These are phyloP conservation scores for Plectosphaerella cucumerina DNA, from an alignment of 2,329 filamentous ascomycete genomes.

Conservation along the genomic window DNA sequence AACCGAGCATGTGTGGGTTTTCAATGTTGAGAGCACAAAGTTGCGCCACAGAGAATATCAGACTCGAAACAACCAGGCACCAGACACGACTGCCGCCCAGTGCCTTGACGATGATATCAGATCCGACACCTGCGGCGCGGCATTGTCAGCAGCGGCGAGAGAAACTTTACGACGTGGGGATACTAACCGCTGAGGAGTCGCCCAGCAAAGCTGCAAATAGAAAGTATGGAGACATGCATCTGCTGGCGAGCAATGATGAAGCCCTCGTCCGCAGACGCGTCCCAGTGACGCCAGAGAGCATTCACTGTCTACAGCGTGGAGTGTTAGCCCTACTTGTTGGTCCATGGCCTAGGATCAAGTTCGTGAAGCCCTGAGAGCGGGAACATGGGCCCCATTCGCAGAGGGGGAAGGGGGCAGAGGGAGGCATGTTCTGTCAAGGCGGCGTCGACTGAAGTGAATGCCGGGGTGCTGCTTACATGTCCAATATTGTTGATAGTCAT, in stretches of 20 bases:
- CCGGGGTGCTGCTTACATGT: neutral
- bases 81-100: conserved; percentile 80
- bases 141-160: neutral
- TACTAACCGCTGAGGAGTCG: conserved; percentile 68
- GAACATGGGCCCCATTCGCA: no score
- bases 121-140: conserved; percentile 65
- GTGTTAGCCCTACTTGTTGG: conserved; percentile 55
- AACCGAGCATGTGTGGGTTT: conserved; percentile 71
- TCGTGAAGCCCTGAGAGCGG: neutral
- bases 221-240: conserved; percentile 92
- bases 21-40: conserved; percentile 68
- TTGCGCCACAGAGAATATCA: conserved; percentile 77
- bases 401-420: neutral
- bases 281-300: conserved; percentile 84
- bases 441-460: neutral
- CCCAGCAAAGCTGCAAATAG: conserved; percentile 78
- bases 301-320: conserved; percentile 70
- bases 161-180: neutral
- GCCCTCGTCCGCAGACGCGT: conserved; percentile 64
- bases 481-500: conserved; percentile 95
- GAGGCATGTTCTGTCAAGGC: conserved; percentile 2
- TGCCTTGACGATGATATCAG: conserved; percentile 81
- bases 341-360: neutral
- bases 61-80: conserved; percentile 77
- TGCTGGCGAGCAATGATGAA: conserved; percentile 81